A percentile compares a stretch with the other conserved stretches of the same genome.
Conservation (phyloP, 768 basidiomycete genomes). For the Termitomyces sp. region DNA sequence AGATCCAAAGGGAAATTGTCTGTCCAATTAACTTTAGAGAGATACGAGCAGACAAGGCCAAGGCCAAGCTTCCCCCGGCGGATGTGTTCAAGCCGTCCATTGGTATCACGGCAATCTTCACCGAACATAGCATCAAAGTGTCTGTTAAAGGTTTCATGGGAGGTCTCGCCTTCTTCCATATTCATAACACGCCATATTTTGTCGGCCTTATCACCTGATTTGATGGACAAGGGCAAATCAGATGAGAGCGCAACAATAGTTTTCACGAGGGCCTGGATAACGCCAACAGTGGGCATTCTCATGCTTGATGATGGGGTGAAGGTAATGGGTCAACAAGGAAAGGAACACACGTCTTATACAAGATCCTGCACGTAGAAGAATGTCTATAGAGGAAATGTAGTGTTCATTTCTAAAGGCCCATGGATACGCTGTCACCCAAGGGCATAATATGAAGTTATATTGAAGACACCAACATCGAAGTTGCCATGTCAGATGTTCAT, state of each 20-base stretch:
- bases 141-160: slow-evolving; percentile 1
- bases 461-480: neutral
- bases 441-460: neutral
- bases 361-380: too few species aligned
- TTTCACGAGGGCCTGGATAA: neutral
- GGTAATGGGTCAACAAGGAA: neutral
- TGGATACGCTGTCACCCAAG: neutral
- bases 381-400: neutral
- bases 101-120: neutral
- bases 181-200: slow-evolving; percentile 6
- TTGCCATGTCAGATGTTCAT: too few species aligned
- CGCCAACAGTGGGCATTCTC: neutral
- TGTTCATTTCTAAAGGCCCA: neutral
- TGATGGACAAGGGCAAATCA: neutral
- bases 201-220: neutral
- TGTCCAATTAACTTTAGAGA: neutral
- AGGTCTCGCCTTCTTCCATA: neutral
- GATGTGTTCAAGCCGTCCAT: neutral
- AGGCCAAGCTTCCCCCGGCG: neutral
- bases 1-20: slow-evolving; percentile 2
- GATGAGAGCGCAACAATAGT: neutral
- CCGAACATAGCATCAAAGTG: neutral
- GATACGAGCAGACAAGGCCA: neutral
- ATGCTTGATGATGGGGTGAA: neutral
- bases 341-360: too few species aligned